Percentiles rank a stretch among this genome's conserved stretches.
Evolutionary conservation across 2,329 filamentous ascomycete species (phyloP).

Genomic region (Fusarium bulbicola): DNA sequence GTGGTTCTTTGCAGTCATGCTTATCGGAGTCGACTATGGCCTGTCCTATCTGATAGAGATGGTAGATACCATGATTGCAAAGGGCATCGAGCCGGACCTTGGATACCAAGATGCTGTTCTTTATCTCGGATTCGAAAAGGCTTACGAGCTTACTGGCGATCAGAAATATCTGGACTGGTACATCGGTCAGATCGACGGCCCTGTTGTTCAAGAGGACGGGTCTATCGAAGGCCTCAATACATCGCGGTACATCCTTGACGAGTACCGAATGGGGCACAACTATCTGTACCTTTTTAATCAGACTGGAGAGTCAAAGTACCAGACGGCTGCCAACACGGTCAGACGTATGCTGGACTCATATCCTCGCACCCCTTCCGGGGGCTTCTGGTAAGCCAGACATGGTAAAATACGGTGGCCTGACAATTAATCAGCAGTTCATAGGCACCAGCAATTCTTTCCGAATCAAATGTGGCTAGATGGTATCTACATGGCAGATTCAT

Average conservation of each 20-base stretch:
- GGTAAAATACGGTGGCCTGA: fast-evolving
- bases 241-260: conserved; percentile 58
- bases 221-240: conserved; percentile 56
- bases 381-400: conserved; percentile 54
- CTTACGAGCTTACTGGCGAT: conserved; percentile 54
- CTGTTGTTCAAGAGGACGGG: conserved; percentile 56
- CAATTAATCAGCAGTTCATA: fast-evolving
- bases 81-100: conserved; percentile 49
- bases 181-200: conserved; percentile 54
- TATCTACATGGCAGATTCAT: conserved; percentile 57
- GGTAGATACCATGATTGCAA: conserved; percentile 57
- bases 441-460: conserved; percentile 50
- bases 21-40: neutral
- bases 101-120: conserved; percentile 57
- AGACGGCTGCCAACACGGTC: conserved; percentile 55
- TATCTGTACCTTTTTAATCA: conserved; percentile 57
- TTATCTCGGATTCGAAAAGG: conserved; percentile 57
- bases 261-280: conserved; percentile 62
- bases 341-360: conserved; percentile 56
- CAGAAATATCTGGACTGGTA: conserved; percentile 54
- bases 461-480: conserved; percentile 68
- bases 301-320: conserved; percentile 57
- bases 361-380: conserved; percentile 58
- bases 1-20: fast-evolving
- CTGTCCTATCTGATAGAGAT: conserved; percentile 40